Evolutionary conservation across 768 basidiomycete genomes (phyloP), one percentile per base, ranked within the genome.

Genomic region (Fomitopsis pulvina): DNA sequence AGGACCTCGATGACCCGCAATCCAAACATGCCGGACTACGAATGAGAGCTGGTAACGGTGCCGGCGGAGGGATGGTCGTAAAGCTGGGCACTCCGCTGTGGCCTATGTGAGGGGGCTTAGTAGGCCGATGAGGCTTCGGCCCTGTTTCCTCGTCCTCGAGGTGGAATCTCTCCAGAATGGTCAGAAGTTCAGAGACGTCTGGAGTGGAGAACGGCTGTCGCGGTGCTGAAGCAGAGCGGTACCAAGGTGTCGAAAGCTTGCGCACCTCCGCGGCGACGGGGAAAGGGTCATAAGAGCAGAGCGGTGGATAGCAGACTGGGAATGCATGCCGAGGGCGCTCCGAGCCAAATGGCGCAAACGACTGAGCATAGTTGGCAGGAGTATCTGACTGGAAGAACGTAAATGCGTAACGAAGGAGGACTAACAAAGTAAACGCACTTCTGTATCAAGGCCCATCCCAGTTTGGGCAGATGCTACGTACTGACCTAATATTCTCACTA

Each of bases 241-340:
- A 28, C 56, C 54, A 59, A 1, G 52, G 46, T 2, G 34, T 25
- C 2, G 27, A 3, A 21, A 53, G 51, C 6, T 32, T 8, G 10
- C 34, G 21, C 22, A 14, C 3, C 0, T 14, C 22, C 1, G 12
- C 2, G 1, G 18, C 7, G 2, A 48, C 7, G 3, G 59, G 55
- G n/a, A 60, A 60, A 0, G 59, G 55, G 24, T 55, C 47, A n/a
- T 56, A 51, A 1, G 43, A 7, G 27, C 55, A 60, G 2, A 49
- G 1, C 0, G 59, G 59, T 16, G 57, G 57, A 25, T 52, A 60
- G 0, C 47, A 26, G 0, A 57, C 18, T 0, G 59, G 59, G 21
- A 40, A 60, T 0, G 55, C 57, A 37, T 60, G 57, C 1, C 41
- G 43, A 4, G 58, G 53, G 2, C 41, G 47, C 1, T 27, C 39